A percentile compares a stretch with the other conserved stretches of the same genome.
phyloP scores from a whole-genome alignment of 164 flowering plant species.

The Vitis labrusca region DNA sequence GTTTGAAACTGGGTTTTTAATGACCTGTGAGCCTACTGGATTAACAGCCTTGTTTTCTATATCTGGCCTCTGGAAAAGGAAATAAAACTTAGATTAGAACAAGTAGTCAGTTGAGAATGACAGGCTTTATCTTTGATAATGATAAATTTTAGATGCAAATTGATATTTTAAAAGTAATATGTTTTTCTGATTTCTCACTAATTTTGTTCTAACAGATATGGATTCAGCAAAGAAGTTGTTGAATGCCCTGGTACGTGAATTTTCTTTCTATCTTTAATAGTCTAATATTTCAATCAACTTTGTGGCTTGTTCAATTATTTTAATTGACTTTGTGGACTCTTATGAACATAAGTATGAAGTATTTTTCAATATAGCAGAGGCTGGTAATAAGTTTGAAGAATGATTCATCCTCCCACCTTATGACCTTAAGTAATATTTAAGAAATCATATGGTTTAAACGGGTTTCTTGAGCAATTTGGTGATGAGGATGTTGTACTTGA shows the following conservation, averaged over 20 bases:
- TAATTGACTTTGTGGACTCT: no score
- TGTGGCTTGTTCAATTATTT: no score
- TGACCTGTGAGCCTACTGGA: not conserved
- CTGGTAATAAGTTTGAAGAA: no score
- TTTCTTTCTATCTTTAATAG: not conserved
- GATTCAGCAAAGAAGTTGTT: slow-evolving; percentile 87
- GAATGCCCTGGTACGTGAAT: slow-evolving; percentile 81
- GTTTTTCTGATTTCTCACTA: slow-evolving; percentile 1
- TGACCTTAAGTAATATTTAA: no score
- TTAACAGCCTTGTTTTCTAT: not conserved
- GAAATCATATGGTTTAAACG: no score
- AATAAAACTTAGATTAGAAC: not conserved
- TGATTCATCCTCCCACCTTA: no score
- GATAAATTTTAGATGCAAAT: not conserved
- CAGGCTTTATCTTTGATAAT: not conserved
- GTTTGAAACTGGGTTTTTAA: not conserved
- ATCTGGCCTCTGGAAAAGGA: not conserved
- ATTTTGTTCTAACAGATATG: slow-evolving; percentile 56
- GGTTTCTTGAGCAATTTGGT: no score
- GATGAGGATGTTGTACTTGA: no score
- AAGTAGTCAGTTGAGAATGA: not conserved
- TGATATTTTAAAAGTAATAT: not conserved
- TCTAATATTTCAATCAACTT: no score
- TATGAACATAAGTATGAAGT: no score
- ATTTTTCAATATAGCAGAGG: no score